Base-by-base conservation (phyloP, 176 grass and related monocot genomes). In the Microstegium vimineum region DNA sequence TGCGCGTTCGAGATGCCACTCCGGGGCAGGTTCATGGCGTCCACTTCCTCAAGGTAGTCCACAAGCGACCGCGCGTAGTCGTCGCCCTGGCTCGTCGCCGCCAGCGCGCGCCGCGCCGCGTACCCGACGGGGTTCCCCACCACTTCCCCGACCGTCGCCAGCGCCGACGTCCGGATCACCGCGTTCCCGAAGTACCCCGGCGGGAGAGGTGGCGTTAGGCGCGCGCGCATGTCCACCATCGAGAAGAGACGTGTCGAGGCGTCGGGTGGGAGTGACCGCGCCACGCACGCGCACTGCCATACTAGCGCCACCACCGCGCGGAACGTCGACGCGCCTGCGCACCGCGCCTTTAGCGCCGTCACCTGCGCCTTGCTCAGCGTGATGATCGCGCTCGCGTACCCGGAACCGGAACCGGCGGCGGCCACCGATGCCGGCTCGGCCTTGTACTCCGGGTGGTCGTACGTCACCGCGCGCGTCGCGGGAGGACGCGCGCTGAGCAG, bases 401-500 rank as follows among this genome's bases (percentile, higher is more conserved):
- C 35, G 64, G 74, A 30, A 1, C 40, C 42, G n/a, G 52, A 10
- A 30, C 66, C 0, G n/a, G n/a, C 82, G 42, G 63, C 27, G 68
- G 85, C 80, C 22, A 42, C 68, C n/a, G 27, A 33, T 33, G 33
- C 2, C 17, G 85, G 49, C 16, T 87, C 79, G 12, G 78, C 26
- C 72, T 85, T 84, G 90, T 90, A 95, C 66, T 95, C 90, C 22
- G 46, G 59, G 79, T 95, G 85, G 60, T 95, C 79, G 71, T 82
- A 92, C 17, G 46, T 13, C n/a, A 95, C 87, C 0, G 78, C 1
- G n/a, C 33, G 88, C 4, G 43, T 3, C 0, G 77, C 13, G 6
- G 37, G 6, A 0, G 82, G 34, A 4, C 88, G 85, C 37, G 90
- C 89, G 13, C 16, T 5, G 27, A 95, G 88, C 6, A 81, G 86